phyloP scores from a whole-genome alignment of 2,329 filamentous ascomycete genomes.

The Trichoderma endophyticum region DNA sequence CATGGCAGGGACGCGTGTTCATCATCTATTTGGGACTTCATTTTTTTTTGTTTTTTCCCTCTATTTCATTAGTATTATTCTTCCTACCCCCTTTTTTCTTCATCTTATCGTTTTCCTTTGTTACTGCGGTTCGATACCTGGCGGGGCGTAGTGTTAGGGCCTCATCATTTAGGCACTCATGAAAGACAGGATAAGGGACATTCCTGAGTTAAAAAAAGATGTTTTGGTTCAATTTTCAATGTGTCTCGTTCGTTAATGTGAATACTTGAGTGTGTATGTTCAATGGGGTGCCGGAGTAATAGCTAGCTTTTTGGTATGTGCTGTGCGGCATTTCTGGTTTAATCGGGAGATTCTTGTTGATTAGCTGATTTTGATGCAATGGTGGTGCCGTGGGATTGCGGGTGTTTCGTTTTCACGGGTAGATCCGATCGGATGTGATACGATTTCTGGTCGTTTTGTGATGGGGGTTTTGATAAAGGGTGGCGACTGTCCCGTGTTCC shows the following conservation, averaged over 20 bases:
- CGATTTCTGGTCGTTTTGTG: not conserved
- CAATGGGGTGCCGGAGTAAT: not conserved
- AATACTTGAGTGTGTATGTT: too few relatives aligned
- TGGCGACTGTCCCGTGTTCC: not conserved
- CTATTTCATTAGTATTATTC: not conserved
- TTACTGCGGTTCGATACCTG: constrained; percentile 13
- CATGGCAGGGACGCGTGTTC: not conserved
- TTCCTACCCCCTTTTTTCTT: not conserved
- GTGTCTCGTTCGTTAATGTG: not conserved
- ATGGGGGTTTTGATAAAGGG: not conserved
- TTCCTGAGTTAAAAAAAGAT: not conserved
- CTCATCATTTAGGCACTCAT: not conserved
- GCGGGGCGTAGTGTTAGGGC: constrained; percentile 12
- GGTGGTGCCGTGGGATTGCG: not conserved
- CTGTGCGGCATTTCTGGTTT: not conserved
- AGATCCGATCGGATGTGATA: not conserved
- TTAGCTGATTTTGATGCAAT: not conserved
- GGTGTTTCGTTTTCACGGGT: not conserved
- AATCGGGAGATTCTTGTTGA: not conserved
- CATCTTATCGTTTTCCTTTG: not conserved
- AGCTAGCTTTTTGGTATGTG: not conserved
- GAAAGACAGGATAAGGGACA: constrained; percentile 3
- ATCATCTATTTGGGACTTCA: not conserved
- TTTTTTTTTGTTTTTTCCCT: not conserved
- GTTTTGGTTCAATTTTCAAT: not conserved